Percentiles rank a stretch among this genome's conserved stretches.
phyloP scores from a whole-genome alignment of 768 basidiomycete species.

The Pleurotus pulmonarius region DNA sequence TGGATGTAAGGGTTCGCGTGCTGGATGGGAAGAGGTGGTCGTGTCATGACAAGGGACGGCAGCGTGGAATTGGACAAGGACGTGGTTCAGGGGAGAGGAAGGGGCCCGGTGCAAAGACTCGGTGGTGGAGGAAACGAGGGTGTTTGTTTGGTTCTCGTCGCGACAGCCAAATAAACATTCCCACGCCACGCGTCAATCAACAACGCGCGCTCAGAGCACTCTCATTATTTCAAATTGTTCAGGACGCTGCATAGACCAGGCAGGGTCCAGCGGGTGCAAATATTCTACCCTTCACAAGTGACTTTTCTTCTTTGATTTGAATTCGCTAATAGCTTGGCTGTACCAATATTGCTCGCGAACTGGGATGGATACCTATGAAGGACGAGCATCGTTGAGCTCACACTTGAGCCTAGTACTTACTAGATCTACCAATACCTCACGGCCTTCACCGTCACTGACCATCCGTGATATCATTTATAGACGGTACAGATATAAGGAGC shows the following conservation, averaged over 20 bases:
- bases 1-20: conserved; percentile 49
- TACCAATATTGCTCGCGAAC: too few species aligned
- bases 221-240: not conserved
- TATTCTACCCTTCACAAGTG: not conserved
- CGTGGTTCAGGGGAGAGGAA: conserved; percentile 8
- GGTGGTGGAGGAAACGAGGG: conserved; percentile 5
- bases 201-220: not conserved
- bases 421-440: too few species aligned
- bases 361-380: too few species aligned
- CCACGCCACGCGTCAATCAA: conserved; percentile 6
- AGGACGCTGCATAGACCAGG: not conserved
- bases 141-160: not conserved
- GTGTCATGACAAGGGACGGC: conserved; percentile 28
- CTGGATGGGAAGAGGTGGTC: conserved; percentile 50
- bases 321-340: too few species aligned
- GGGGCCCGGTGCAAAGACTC: not conserved
- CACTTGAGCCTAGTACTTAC: too few species aligned
- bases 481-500: not conserved
- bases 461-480: not conserved
- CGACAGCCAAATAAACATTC: not conserved
- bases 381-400: too few species aligned
- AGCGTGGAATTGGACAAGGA: not conserved
- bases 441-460: not conserved
- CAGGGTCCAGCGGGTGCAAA: not conserved
- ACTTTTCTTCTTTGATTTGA: not conserved